Conservation (phyloP, 192 early-diverging fungal genomes). For the Cetraspora pellucida region DNA sequence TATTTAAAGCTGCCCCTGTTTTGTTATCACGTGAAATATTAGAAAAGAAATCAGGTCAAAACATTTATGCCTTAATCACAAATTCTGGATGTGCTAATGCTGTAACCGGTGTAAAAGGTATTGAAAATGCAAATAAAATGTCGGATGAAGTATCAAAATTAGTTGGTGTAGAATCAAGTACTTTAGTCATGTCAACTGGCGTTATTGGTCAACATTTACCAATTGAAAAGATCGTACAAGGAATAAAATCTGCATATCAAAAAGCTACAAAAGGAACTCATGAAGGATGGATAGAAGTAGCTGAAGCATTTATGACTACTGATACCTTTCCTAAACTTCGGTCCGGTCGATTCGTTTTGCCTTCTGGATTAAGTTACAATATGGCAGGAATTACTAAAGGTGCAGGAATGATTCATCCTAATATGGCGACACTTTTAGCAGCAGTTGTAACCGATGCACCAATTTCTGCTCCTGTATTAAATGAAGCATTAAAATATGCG, state of each 20-base stretch:
- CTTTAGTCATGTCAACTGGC: conserved; percentile 94
- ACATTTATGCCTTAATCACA: conserved; percentile 61
- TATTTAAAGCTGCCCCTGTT: conserved; percentile 91
- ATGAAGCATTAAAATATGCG: conserved; percentile 74
- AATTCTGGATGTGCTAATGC: conserved; percentile 98
- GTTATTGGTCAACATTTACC: conserved; percentile 92
- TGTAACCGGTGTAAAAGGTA: conserved; percentile 85
- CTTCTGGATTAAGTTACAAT: conserved; percentile 57
- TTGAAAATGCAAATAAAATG: conserved; percentile 78
- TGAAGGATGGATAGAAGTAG: conserved; percentile 77
- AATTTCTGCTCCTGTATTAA: conserved; percentile 64
- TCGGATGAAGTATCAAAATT: conserved; percentile 55
- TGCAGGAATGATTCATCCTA: conserved; percentile 98
- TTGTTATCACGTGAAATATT: conserved; percentile 69
- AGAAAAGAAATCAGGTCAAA: conserved; percentile 46
- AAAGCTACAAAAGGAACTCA: conserved; percentile 53
- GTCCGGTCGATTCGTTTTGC: conserved; percentile 57
- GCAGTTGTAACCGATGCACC: conserved; percentile 85
- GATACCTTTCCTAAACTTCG: conserved; percentile 95
- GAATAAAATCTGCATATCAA: conserved; percentile 54
- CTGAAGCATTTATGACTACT: conserved; percentile 94
- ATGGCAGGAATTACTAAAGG: conserved; percentile 97
- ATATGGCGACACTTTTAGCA: conserved; percentile 95
- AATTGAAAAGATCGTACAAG: conserved; percentile 78
- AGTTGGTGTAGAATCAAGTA: conserved; percentile 44